Evolutionary conservation across 2,329 filamentous ascomycete genomes (phyloP).

Genomic region (Sporothrix sp.): DNA sequence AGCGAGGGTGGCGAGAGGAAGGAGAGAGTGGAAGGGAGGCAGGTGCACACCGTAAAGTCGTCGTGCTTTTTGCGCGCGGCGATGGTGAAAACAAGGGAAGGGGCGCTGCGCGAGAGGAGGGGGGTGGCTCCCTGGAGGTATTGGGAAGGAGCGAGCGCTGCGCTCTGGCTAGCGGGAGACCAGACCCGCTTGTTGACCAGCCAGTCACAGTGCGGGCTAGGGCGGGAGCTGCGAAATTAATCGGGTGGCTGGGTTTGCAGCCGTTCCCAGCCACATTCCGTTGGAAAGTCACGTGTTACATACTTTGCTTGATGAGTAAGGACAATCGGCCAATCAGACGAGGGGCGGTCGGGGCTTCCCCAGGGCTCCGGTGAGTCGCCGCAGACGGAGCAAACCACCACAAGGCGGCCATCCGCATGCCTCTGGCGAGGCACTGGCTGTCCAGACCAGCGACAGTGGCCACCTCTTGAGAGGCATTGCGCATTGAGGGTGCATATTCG

Average conservation of each 20-base stretch:
- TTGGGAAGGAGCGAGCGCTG: conserved; percentile 1
- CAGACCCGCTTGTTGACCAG: conserved; percentile 8
- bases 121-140: conserved; percentile 6
- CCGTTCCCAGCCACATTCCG: conserved; percentile 14
- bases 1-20: not conserved
- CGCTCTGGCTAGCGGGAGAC: not conserved
- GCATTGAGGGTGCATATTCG: no score
- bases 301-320: not conserved
- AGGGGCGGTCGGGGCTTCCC: no score
- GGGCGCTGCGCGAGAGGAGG: conserved; percentile 4
- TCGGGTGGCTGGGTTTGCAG: conserved; percentile 18
- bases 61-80: conserved; percentile 3
- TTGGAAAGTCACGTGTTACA: not conserved
- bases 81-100: conserved; percentile 3
- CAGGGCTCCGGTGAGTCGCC: no score
- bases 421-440: no score
- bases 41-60: conserved; percentile 4
- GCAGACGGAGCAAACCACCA: no score
- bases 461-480: no score
- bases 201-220: conserved; percentile 11
- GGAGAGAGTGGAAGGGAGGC: not conserved
- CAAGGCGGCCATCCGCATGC: no score
- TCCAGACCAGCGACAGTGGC: no score
- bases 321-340: not conserved
- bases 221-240: conserved; percentile 17